A percentile compares a stretch with the other conserved stretches of the same genome.
phyloP scores from a whole-genome alignment of 805 yeast species.

The Lipomyces yamadae region DNA sequence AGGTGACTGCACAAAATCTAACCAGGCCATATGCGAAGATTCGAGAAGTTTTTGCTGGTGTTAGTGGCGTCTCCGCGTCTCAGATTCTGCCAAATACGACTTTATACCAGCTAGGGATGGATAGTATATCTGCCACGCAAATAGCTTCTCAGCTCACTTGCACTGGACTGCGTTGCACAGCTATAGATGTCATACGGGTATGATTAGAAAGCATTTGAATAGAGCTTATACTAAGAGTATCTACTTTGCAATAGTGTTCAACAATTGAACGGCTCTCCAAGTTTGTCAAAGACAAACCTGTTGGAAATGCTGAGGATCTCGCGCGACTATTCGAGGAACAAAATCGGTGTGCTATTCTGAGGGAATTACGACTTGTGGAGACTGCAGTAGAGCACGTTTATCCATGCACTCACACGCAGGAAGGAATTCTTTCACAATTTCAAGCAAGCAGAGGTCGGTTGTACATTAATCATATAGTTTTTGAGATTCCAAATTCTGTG shows the following conservation, averaged over 20 bases:
- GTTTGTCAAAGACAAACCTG: background rate
- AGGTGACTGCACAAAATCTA: conserved; percentile 6
- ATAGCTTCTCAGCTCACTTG: conserved; percentile 18
- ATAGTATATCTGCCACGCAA: conserved; percentile 38
- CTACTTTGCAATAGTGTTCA: background rate
- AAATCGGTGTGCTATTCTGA: background rate
- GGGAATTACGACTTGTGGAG: background rate
- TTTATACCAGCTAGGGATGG: conserved; percentile 39
- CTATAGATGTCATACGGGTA: conserved; percentile 29
- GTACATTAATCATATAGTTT: conserved; percentile 30
- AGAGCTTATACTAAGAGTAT: background rate
- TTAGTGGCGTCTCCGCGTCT: conserved; percentile 19
- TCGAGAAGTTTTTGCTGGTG: conserved; percentile 17
- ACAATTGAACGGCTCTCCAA: conserved; percentile 15
- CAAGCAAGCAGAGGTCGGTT: conserved; percentile 21
- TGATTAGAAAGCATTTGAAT: background rate
- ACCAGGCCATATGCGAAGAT: conserved; percentile 6
- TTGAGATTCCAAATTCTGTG: conserved; percentile 26
- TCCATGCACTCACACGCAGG: conserved; percentile 37
- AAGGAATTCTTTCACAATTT: conserved; percentile 32
- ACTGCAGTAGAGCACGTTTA: conserved; percentile 13
- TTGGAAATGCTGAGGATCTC: background rate
- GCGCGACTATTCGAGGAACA: conserved; percentile 1
- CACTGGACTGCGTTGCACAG: conserved; percentile 13
- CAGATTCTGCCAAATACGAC: conserved; percentile 16